Conservation (phyloP, 192 early-diverging fungal genomes). For the Allomyces javanicus region DNA sequence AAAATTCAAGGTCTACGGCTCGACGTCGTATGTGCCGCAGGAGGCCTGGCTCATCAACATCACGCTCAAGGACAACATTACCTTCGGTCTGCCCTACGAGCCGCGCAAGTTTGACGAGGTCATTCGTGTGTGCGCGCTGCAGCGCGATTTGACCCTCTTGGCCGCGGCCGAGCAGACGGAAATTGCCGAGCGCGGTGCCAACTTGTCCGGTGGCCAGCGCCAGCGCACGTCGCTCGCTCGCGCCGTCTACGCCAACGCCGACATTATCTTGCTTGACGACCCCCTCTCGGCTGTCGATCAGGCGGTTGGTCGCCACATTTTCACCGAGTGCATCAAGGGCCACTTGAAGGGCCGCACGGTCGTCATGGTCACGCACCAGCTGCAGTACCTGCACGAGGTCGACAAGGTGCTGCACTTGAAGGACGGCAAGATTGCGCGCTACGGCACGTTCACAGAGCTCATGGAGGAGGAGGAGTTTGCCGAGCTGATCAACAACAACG, state of each 20-base stretch:
- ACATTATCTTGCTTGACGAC: constrained; percentile 6
- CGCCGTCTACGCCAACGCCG: constrained; percentile 7
- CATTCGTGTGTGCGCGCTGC: constrained; percentile 36
- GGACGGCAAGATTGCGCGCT: constrained; percentile 21
- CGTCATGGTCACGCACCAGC: constrained; percentile 46
- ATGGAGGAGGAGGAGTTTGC: constrained; percentile 46
- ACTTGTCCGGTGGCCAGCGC: constrained; percentile 50
- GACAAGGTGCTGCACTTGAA: constrained; percentile 40
- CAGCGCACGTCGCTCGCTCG: constrained; percentile 44
- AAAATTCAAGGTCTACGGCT: constrained; percentile 25
- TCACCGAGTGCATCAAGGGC: constrained; percentile 25
- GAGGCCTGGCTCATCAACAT: constrained; percentile 51
- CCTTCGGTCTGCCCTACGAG: constrained; percentile 50
- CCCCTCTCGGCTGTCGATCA: constrained; percentile 4
- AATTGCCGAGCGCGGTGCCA: constrained; percentile 47
- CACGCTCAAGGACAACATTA: constrained; percentile 53
- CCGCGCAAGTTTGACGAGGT: constrained; percentile 30
- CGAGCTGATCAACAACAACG: constrained; percentile 35
- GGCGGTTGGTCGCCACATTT: constrained; percentile 29
- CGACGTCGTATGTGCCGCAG: constrained; percentile 40
- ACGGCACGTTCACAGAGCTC: constrained; percentile 39
- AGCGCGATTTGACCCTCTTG: constrained; percentile 38
- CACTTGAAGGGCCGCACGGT: constrained; percentile 34
- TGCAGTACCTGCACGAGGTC: constrained; percentile 36
- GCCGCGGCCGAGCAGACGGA: constrained; percentile 45